Conservation (phyloP, 2,329 filamentous ascomycete species). For the Penicillium decumbens region DNA sequence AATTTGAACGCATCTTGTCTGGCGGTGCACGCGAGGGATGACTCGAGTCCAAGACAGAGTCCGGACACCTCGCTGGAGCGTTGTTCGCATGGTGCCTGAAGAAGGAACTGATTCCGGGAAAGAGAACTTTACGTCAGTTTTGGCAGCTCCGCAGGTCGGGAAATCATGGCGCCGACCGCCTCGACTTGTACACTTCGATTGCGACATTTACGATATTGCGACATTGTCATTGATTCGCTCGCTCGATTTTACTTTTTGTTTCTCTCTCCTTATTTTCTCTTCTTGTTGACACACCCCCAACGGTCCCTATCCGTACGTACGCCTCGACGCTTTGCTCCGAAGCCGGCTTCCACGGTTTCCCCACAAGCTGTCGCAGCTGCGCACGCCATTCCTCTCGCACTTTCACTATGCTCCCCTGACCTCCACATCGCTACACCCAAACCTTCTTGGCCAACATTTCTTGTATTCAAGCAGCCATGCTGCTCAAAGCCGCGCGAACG, state of each 20-base stretch:
- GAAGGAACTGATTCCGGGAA: slow-evolving; percentile 10
- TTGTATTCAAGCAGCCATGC: slow-evolving; percentile 27
- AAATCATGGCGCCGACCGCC: slow-evolving; percentile 24
- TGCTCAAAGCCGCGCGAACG: slow-evolving; percentile 36
- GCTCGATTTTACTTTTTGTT: background rate
- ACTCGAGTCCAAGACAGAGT: slow-evolving; percentile 33
- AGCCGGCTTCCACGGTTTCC: slow-evolving; percentile 27
- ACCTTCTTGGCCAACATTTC: background rate
- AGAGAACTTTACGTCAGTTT: slow-evolving; percentile 25
- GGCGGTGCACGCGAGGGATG: slow-evolving; percentile 26
- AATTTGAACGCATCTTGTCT: slow-evolving; percentile 42
- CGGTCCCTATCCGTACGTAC: background rate
- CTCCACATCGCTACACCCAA: background rate
- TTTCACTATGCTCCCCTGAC: slow-evolving; percentile 27
- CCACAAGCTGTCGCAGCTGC: slow-evolving; percentile 21
- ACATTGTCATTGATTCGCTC: slow-evolving; percentile 5
- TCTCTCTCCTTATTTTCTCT: background rate
- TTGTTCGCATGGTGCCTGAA: slow-evolving; percentile 34
- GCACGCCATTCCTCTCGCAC: slow-evolving; percentile 11
- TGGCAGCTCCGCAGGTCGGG: slow-evolving; percentile 16
- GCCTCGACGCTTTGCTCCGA: slow-evolving; percentile 29
- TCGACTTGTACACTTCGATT: slow-evolving; percentile 19
- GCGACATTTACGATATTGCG: slow-evolving; percentile 18
- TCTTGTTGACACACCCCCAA: background rate
- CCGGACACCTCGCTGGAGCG: slow-evolving; percentile 34